Percentiles rank a stretch among this genome's conserved stretches.
phyloP scores from a whole-genome alignment of 495 filamentous ascomycete species.

The Aspergillus sparsus region DNA sequence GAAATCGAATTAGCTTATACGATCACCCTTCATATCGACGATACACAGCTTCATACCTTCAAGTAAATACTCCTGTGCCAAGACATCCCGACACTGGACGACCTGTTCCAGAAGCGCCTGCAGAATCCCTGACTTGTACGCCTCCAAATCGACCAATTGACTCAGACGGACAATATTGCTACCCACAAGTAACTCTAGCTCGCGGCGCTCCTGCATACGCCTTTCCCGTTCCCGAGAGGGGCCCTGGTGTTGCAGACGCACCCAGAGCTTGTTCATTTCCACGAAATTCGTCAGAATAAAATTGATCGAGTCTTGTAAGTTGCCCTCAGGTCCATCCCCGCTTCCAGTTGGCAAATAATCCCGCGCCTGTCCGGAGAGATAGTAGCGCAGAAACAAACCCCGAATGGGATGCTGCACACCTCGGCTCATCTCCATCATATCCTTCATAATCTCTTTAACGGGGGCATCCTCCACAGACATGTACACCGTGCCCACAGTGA shows the following conservation, averaged over 20 bases:
- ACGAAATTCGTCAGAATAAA: conserved; percentile 98
- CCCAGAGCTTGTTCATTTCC: conserved; percentile 99
- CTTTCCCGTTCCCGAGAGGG: conserved; percentile 92
- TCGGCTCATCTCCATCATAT: conserved; percentile 99
- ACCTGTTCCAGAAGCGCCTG: conserved; percentile 92
- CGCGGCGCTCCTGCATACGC: conserved; percentile 89
- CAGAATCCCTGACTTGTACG: conserved; percentile 88
- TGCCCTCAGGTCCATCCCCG: conserved; percentile 90
- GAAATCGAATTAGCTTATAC: background rate
- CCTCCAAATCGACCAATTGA: conserved; percentile 90
- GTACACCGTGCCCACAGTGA: conserved; percentile 97
- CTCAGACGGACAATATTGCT: conserved; percentile 94
- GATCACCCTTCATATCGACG: background rate
- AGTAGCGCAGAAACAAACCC: conserved; percentile 93
- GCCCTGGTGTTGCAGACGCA: conserved; percentile 93
- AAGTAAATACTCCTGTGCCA: conserved; percentile 95
- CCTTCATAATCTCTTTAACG: conserved; percentile 99
- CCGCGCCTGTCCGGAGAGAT: conserved; percentile 88
- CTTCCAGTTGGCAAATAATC: conserved; percentile 80
- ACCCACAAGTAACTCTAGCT: conserved; percentile 91
- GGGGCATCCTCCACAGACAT: conserved; percentile 98
- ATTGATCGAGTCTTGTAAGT: conserved; percentile 94
- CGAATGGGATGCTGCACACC: conserved; percentile 96
- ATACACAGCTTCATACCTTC: conserved; percentile 57
- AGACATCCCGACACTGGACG: conserved; percentile 93